Evolutionary conservation across 2,329 filamentous ascomycete species (phyloP), one percentile per base, ranked within the genome.

Genomic region (Amesomyces nigricolor): DNA sequence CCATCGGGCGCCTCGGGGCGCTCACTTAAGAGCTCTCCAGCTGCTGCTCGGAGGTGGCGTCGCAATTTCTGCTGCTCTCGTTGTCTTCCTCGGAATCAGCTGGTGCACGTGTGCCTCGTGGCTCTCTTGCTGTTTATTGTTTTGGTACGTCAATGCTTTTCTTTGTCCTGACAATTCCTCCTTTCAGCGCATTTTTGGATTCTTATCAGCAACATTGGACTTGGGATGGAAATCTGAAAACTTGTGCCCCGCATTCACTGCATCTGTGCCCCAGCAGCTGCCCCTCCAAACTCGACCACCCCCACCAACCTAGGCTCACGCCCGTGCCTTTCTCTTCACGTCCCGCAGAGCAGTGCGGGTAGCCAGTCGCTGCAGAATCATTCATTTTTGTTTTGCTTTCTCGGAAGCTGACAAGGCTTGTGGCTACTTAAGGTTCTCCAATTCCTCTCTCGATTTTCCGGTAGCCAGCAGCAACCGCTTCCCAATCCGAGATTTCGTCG

Each of bases 381-480:
- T 26, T 26, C 4, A 26, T 26, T 26, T 26, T 26, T 26, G 22
- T 6, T 26, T 26, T 35, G 32, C 9, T 10, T 13, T 10, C 32
- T 35, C 32, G 32, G 32, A 35, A 26, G 22, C 55, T 60, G 59
- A 58, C 47, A 58, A 62, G 43, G 54, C 54, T 50, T 53, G 59
- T 61, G 4, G 14, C 14, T 63, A 58, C 62, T 51, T 59, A 61
- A 82, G 78, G 70, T 77, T 63, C 69, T 74, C 61, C 80, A 81
- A 67, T 74, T 81, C 63, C 70, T 79, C 57, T 73, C 81, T 63
- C 71, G 10, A 26, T 6, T 13, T 2, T 26, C 19, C 19, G 42
- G 26, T 11, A 6, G 19, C 26, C 35, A 47, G 45, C 30, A 14
- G 48, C 11, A 9, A 10, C 11, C 32, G 32, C 9, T 35, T 30